Evolutionary conservation across 345 rosid genomes (phyloP), one percentile per base, ranked within the genome.

Genomic region (Raphanus sativus): DNA sequence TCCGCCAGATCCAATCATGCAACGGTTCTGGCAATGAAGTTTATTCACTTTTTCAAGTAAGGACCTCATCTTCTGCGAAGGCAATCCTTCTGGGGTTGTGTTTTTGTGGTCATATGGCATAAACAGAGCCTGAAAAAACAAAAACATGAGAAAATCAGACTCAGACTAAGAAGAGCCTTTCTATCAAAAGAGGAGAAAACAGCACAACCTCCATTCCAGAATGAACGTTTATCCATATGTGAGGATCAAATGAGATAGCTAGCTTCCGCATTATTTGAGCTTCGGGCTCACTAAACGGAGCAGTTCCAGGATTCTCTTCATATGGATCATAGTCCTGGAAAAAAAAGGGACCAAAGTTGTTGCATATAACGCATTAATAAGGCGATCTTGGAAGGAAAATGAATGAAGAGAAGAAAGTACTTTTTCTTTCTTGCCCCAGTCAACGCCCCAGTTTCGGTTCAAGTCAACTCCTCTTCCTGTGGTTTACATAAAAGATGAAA

Each of bases 381-480:
- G 13, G 30, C 34, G 62, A 71, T 29, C 16, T 52, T 25, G 21
- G 21, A 16, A 73, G 30, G 42, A 32, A 32, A 34, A 4, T 3
- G 28, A 54, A 15, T 2, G 30, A 50, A 12, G 55, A 76, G 55
- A 76, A 9, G 42, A 40, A 64, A 54, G 55, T 28, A 93, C 99
- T 93, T 96, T 87, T 84, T 96, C 99, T 80, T 93, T 96, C 84
- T 88, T 96, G 54, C 98, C 99, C 99, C 99, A 93, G 74, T 96
- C 97, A 59, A 96, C 98, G 28, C 95, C 89, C 99, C 99, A 96
- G 60, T 96, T 96, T 70, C 99, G 85, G 83, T 96, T 93, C 66
- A 96, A 90, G 83, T 96, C 99, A 77, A 96, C 99, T 75, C 97
- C 99, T 84, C 99, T 89, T 54, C 97, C 99, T 95, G 85, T 78